phyloP scores from a whole-genome alignment of 257 asterid species.

The Linaria vulgaris region DNA sequence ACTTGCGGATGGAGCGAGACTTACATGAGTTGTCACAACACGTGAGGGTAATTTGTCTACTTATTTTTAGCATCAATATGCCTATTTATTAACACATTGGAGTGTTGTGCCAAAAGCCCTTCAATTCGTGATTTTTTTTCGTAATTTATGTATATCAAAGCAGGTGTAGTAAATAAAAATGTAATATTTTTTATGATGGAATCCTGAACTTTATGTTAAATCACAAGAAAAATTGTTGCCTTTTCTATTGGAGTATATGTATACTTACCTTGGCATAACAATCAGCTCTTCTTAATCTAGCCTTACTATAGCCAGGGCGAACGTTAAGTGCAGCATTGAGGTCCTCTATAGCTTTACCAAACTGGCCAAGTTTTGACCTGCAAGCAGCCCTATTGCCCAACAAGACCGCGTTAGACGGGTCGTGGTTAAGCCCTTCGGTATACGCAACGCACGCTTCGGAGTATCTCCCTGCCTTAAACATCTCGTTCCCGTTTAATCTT shows the following conservation, averaged over 20 bases:
- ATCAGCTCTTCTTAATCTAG: slow-evolving; percentile 72
- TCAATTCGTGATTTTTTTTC: too few species aligned
- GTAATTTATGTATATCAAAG: too few species aligned
- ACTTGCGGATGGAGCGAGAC: too few species aligned
- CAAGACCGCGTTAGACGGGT: slow-evolving; percentile 58
- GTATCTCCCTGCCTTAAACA: slow-evolving; percentile 49
- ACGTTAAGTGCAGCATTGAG: slow-evolving; percentile 55
- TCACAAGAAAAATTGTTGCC: too few species aligned
- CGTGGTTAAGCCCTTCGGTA: slow-evolving; percentile 68
- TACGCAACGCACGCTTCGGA: slow-evolving; percentile 64
- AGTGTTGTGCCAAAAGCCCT: too few species aligned
- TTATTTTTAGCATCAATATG: too few species aligned
- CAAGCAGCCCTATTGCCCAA: slow-evolving; percentile 81
- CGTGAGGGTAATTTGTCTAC: too few species aligned
- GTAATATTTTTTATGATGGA: not conserved
- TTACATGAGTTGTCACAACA: too few species aligned
- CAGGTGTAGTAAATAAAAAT: not conserved
- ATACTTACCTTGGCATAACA: slow-evolving; percentile 58
- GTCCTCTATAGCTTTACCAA: slow-evolving; percentile 65
- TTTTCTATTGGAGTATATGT: too few species aligned
- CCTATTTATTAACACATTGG: too few species aligned
- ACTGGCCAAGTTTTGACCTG: slow-evolving; percentile 55
- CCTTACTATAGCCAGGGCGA: slow-evolving; percentile 62
- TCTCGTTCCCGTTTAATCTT: slow-evolving; percentile 66
- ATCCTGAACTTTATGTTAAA: too few species aligned